Conservation (phyloP, 1,284 basidiomycete genomes). For the Heliocybe sulcata region DNA sequence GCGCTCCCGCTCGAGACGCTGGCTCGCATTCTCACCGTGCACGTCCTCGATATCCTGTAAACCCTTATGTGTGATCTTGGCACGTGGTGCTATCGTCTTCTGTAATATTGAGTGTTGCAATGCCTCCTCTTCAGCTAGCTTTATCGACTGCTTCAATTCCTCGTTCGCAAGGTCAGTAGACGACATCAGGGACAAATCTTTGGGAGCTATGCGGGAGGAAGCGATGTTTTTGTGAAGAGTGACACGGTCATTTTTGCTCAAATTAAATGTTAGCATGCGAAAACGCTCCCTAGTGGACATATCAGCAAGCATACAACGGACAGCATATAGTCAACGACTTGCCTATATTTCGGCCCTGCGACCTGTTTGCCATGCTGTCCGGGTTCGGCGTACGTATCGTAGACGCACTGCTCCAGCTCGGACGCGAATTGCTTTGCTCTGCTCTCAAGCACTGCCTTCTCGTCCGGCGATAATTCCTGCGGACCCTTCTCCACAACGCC, state of each 20-base stretch:
- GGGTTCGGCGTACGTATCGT: conserved; percentile 64
- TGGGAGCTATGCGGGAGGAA: conserved; percentile 52
- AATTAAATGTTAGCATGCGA: conserved; percentile 76
- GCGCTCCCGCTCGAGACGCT: conserved; percentile 42
- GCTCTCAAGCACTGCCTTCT: conserved; percentile 43
- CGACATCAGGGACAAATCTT: conserved; percentile 74
- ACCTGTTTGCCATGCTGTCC: conserved; percentile 65
- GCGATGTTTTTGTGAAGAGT: conserved; percentile 71
- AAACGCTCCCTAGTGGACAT: conserved; percentile 61
- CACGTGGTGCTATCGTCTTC: conserved; percentile 62
- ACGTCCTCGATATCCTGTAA: conserved; percentile 79
- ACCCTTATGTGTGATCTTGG: conserved; percentile 87
- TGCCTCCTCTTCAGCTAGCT: conserved; percentile 70
- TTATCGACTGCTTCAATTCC: conserved; percentile 73
- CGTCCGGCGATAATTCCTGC: conserved; percentile 44
- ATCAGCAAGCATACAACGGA: conserved; percentile 6
- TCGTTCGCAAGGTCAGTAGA: conserved; percentile 82
- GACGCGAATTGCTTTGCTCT: conserved; percentile 53
- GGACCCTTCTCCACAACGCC: conserved; percentile 16
- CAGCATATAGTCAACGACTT: conserved; percentile 20
- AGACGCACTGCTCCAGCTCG: conserved; percentile 65
- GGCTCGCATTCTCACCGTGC: conserved; percentile 39
- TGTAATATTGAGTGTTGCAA: conserved; percentile 78
- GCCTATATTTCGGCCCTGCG: conserved; percentile 78
- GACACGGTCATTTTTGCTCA: conserved; percentile 69